These are phyloP conservation scores for Candida boidinii DNA, from an alignment of 805 yeast species.

Conservation along the genomic window DNA sequence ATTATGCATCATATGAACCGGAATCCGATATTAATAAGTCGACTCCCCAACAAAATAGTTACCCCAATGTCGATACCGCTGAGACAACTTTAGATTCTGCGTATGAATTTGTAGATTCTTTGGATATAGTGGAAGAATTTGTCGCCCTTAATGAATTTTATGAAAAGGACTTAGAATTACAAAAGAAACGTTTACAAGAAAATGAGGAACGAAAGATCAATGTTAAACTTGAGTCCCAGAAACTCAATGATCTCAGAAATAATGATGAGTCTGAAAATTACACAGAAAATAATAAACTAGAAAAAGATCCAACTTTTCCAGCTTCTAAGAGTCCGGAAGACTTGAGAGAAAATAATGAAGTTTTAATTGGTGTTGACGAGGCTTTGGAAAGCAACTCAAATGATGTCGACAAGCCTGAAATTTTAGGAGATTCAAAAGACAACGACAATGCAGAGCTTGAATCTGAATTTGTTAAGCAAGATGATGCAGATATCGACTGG, in stretches of 20 bases:
- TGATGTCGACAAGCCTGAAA: not conserved
- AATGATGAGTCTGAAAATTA: too few species aligned
- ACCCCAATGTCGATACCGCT: not conserved
- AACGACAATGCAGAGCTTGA: not conserved
- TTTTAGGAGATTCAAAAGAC: not conserved
- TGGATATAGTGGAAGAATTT: conserved; percentile 21
- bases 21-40: conserved; percentile 4
- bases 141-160: conserved; percentile 12
- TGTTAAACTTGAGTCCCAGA: conserved; percentile 27
- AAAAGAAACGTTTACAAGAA: conserved; percentile 1
- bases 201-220: conserved; percentile 1
- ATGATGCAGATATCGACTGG: not conserved
- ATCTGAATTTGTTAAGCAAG: too few species aligned
- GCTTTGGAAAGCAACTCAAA: too few species aligned
- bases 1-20: conserved; percentile 29
- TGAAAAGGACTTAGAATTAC: conserved; percentile 5
- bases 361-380: conserved; percentile 2
- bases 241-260: too few species aligned
- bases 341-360: conserved; percentile 2
- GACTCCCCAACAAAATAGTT: not conserved
- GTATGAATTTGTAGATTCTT: conserved; percentile 15
- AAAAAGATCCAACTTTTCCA: too few species aligned
- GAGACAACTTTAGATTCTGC: conserved; percentile 1
- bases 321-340: too few species aligned
- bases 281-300: too few species aligned